A percentile compares a stretch with the other conserved stretches of the same genome.
phyloP scores from a whole-genome alignment of 257 asterid genomes.

The Thymus quinquecostatus region DNA sequence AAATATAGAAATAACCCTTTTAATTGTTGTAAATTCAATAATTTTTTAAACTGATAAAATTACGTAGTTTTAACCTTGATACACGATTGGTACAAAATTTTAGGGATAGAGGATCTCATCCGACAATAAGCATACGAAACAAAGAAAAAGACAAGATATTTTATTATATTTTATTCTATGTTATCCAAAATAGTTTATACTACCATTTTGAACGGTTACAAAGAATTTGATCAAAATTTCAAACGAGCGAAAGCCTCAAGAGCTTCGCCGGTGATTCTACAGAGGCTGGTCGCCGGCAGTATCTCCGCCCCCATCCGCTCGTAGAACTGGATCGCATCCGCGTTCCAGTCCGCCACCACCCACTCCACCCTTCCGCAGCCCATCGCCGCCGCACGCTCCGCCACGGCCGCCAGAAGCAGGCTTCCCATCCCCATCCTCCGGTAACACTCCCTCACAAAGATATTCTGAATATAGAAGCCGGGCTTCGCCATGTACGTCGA shows the following conservation, averaged over 20 bases:
- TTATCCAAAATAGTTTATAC: no score
- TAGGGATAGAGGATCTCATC: no score
- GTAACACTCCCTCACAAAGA: constrained; percentile 75
- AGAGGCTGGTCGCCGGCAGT: constrained; percentile 68
- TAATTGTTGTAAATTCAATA: no score
- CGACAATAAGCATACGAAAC: no score
- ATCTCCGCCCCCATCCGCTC: constrained; percentile 79
- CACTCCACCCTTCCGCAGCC: constrained; percentile 87
- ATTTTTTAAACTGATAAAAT: no score
- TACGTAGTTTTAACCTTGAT: no score
- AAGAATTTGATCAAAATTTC: background rate
- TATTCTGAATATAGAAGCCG: constrained; percentile 74
- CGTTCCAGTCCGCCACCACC: constrained; percentile 90
- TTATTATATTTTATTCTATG: no score
- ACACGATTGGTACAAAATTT: no score
- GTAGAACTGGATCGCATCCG: constrained; percentile 65
- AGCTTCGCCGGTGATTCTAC: constrained; percentile 77
- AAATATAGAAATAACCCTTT: no score
- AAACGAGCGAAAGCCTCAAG: constrained; percentile 56
- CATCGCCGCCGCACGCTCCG: constrained; percentile 81
- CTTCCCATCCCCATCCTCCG: constrained; percentile 79
- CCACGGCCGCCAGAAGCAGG: constrained; percentile 69
- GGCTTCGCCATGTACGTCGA: constrained; percentile 76
- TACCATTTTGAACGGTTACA: no score
- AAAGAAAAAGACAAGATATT: no score